Evolutionary conservation across 2,329 filamentous ascomycete species (phyloP).

Genomic region (Pseudogymnoascus pannorum): DNA sequence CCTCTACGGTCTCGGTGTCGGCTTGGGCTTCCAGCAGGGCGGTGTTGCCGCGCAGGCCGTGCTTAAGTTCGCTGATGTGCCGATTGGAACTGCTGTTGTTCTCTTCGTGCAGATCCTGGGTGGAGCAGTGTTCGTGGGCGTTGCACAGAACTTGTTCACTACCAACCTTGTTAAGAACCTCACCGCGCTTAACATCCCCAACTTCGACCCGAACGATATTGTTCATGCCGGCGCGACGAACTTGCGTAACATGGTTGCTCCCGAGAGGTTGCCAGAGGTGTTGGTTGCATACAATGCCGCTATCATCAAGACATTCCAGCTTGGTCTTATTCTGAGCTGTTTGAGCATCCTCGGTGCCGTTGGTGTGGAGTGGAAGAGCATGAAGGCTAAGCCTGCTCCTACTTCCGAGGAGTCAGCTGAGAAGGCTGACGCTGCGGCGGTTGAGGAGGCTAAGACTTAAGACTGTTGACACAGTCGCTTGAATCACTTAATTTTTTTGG

Average conservation of each 20-base stretch:
- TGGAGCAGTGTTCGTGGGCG: slow-evolving; percentile 57
- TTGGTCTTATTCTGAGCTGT: slow-evolving; percentile 47
- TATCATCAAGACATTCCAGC: slow-evolving; percentile 39
- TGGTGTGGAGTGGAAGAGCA: slow-evolving; percentile 50
- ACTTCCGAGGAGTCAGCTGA: background rate
- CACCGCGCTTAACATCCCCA: slow-evolving; percentile 21
- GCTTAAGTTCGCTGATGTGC: slow-evolving; percentile 40
- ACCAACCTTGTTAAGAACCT: slow-evolving; percentile 25
- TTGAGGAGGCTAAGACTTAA: background rate
- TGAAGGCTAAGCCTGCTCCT: slow-evolving; percentile 10
- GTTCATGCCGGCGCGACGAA: slow-evolving; percentile 37
- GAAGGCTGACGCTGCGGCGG: background rate
- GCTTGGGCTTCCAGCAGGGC: slow-evolving; percentile 19
- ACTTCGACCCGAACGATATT: slow-evolving; percentile 27
- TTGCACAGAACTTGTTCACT: slow-evolving; percentile 57
- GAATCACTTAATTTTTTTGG: background rate
- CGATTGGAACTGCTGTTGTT: slow-evolving; percentile 44
- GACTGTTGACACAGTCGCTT: background rate
- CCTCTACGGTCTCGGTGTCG: slow-evolving; percentile 11
- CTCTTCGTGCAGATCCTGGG: slow-evolving; percentile 60
- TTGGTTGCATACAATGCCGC: slow-evolving; percentile 33
- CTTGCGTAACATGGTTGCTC: slow-evolving; percentile 31
- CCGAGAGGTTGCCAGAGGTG: slow-evolving; percentile 31
- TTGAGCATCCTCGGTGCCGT: slow-evolving; percentile 48
- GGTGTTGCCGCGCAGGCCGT: slow-evolving; percentile 41